Percentiles rank a stretch among this genome's conserved stretches.
Conservation (phyloP, 805 yeast genomes). For the Vanderwaltozyma tropicalis region DNA sequence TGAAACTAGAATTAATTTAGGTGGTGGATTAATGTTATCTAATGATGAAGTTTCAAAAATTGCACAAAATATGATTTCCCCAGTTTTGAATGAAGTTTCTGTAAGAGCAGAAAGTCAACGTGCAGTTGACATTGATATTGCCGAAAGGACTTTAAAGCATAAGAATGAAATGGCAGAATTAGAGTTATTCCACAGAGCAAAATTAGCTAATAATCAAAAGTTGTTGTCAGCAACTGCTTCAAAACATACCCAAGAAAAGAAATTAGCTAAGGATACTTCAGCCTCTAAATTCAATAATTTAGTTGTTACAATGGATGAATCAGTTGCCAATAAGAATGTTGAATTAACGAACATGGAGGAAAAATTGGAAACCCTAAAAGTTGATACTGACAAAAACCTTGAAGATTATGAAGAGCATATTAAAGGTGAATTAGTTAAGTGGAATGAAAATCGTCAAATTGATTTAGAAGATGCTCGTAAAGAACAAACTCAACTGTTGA, state of each 20-base stretch:
- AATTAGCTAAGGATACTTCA: constrained; percentile 34
- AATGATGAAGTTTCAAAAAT: constrained; percentile 66
- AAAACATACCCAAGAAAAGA: constrained; percentile 27
- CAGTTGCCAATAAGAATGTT: constrained; percentile 27
- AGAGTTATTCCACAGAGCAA: constrained; percentile 31
- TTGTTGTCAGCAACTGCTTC: constrained; percentile 33
- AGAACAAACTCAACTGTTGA: constrained; percentile 31
- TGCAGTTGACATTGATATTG: constrained; percentile 38
- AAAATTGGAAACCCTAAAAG: constrained; percentile 23
- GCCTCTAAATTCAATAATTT: constrained; percentile 34
- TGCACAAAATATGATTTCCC: constrained; percentile 72
- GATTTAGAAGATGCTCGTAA: constrained; percentile 22
- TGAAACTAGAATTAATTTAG: constrained; percentile 57
- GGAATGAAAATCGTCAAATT: constrained; percentile 22
- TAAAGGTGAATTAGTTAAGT: constrained; percentile 17
- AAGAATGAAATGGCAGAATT: constrained; percentile 32
- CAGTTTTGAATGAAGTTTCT: constrained; percentile 67
- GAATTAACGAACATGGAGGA: constrained; percentile 36
- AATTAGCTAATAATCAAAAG: constrained; percentile 32
- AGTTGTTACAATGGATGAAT: constrained; percentile 29
- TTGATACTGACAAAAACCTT: constrained; percentile 22
- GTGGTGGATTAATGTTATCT: constrained; percentile 78
- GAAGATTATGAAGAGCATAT: constrained; percentile 8
- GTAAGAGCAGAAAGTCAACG: constrained; percentile 64
- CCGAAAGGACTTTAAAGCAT: constrained; percentile 29